These are phyloP conservation scores for Petunia axillaris DNA, from an alignment of 257 asterid species.

Conservation along the genomic window DNA sequence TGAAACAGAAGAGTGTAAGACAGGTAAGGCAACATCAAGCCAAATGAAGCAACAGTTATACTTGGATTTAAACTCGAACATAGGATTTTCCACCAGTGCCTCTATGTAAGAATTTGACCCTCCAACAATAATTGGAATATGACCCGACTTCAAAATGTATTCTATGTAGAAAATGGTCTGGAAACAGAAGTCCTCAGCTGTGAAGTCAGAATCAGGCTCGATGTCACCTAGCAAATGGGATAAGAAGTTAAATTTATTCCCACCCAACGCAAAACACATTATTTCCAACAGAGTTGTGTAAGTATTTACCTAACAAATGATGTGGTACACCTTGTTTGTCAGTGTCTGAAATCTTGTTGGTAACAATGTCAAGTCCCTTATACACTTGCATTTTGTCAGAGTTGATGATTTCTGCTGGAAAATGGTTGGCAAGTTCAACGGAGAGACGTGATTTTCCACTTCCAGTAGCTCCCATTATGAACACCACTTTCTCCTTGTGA, in stretches of 20 bases:
- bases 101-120: constrained; percentile 37
- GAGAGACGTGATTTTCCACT: constrained; percentile 34
- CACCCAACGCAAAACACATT: too few relatives aligned
- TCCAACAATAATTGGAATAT: constrained; percentile 35
- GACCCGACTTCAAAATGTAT: neutral
- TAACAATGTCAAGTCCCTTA: constrained; percentile 31
- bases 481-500: constrained; percentile 29
- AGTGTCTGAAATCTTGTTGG: constrained; percentile 24
- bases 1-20: constrained; percentile 26
- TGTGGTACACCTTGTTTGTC: constrained; percentile 35
- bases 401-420: constrained; percentile 34
- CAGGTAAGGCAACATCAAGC: constrained; percentile 26
- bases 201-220: constrained; percentile 27
- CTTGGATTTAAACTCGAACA: constrained; percentile 23
- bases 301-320: constrained; percentile 28
- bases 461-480: constrained; percentile 38
- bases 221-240: neutral
- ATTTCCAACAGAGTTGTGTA: too few relatives aligned
- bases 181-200: constrained; percentile 16
- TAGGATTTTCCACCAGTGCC: constrained; percentile 33
- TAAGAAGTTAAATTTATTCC: too few relatives aligned
- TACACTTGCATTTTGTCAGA: constrained; percentile 41
- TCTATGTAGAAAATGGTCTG: neutral
- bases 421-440: constrained; percentile 22
- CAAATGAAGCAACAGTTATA: constrained; percentile 34